Percentiles rank a stretch among this genome's conserved stretches.
Conservation (phyloP, 495 filamentous ascomycete genomes). For the Podospora australis region DNA sequence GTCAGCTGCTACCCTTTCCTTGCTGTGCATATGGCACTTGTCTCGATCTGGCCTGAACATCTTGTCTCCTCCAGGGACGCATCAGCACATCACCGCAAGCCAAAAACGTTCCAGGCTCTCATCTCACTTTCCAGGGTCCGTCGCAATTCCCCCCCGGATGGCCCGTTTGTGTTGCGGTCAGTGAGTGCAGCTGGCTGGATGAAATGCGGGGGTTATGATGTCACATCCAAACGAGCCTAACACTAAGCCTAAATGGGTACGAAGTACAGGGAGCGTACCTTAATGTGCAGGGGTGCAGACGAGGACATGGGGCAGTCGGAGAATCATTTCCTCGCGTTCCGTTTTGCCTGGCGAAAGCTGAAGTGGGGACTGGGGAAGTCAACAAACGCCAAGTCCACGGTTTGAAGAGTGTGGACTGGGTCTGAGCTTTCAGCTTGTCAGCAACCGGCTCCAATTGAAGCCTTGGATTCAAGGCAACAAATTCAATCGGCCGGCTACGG, state of each 20-base stretch:
- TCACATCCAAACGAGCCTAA: conserved; percentile 14
- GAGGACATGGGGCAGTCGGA: conserved; percentile 2
- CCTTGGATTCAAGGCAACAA: conserved; percentile 14
- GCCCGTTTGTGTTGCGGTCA: background rate
- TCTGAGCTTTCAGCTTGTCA: background rate
- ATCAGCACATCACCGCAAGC: too few species aligned
- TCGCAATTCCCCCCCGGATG: background rate
- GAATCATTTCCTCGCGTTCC: conserved; percentile 12
- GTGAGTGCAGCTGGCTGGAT: background rate
- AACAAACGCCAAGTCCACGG: too few species aligned
- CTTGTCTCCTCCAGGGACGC: too few species aligned
- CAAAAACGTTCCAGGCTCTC: too few species aligned
- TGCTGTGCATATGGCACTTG: too few species aligned
- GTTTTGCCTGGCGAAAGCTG: background rate
- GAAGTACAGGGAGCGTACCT: too few species aligned
- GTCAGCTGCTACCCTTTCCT: too few species aligned
- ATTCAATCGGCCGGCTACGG: conserved; percentile 6
- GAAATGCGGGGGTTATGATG: conserved; percentile 26
- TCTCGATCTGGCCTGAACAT: too few species aligned
- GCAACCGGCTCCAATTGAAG: background rate
- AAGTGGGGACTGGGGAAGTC: background rate
- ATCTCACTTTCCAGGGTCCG: background rate
- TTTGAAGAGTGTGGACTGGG: too few species aligned
- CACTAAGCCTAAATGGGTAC: too few species aligned
- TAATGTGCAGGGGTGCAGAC: too few species aligned